These are phyloP conservation scores for Firmiana major DNA, from an alignment of 345 rosid species.

Conservation along the genomic window DNA sequence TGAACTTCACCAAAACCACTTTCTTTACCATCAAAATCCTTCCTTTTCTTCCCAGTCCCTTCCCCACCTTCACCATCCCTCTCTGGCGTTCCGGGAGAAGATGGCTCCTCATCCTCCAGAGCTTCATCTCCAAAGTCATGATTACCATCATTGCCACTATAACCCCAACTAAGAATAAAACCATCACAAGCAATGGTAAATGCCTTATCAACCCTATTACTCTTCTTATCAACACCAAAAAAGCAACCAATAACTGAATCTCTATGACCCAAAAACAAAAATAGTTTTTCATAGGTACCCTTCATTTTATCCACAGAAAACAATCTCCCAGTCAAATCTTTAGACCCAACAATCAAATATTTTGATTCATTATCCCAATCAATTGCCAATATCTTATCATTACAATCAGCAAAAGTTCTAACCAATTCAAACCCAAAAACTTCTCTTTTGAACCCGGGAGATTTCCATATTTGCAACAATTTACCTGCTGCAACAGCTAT, in stretches of 20 bases:
- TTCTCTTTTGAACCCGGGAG: conserved; percentile 75
- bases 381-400: conserved; percentile 58
- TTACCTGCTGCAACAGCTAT: conserved; percentile 84
- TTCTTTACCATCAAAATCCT: conserved; percentile 50
- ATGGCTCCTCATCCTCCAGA: conserved; percentile 36
- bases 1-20: conserved; percentile 26
- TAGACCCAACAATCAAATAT: conserved; percentile 80
- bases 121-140: conserved; percentile 24
- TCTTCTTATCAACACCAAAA: conserved; percentile 71
- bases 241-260: conserved; percentile 84
- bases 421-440: conserved; percentile 66
- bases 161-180: conserved; percentile 75
- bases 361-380: conserved; percentile 77
- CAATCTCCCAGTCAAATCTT: conserved; percentile 76
- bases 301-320: conserved; percentile 57
- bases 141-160: conserved; percentile 29
- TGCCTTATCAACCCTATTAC: conserved; percentile 42
- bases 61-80: conserved; percentile 35
- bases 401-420: conserved; percentile 76
- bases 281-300: conserved; percentile 62
- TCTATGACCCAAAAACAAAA: conserved; percentile 81
- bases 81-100: conserved; percentile 66
- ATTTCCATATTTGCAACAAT: conserved; percentile 80
- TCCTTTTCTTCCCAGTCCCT: conserved; percentile 47
- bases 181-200: conserved; percentile 79